Evolutionary conservation across 2,329 filamentous ascomycete genomes (phyloP), one percentile per base, ranked within the genome.

Genomic region (Talaromyces marneffei): DNA sequence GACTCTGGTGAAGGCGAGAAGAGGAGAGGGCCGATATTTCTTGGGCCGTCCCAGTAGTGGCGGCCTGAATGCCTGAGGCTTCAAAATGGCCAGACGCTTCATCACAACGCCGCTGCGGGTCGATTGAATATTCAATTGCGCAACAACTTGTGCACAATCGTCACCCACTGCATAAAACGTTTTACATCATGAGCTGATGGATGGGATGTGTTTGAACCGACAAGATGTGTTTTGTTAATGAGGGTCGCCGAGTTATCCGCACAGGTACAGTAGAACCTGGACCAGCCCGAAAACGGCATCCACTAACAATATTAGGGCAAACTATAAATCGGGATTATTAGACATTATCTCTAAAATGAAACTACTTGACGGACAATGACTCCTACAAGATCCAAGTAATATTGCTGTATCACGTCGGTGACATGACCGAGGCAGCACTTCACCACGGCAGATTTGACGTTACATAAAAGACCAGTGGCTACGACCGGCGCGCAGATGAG

Each of bases 401-500:
- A 33, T 56, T 7, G 52, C 50, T 4, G 52, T 40, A 3, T 25
- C 53, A 42, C 52, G 37, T 42, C 53, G 57, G 23, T 3, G 54
- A 46, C 7, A 62, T 62, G 60, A 33, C 52, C 6, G 60, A 62
- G 44, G 60, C 46, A 12, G 68, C 68, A 5, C 76, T 71, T 53
- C 63, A 73, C 14, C 75, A 78, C 52, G 74, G 72, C 12, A 76
- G 77, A 8, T 78, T 72, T 69, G 65, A 69, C 7, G 65, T 71
- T 1, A n/a, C n/a, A n/a, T n/a, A 66, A 67, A 33, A 66, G 72
- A 10, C 75, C 76, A 0, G 55, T 78, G 4, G 72, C 69, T 0
- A 64, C 66, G 5, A 75, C 72, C 0, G 75, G 75, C 1, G 75
- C 75, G 3, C 76, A 78, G 57, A 78, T 78, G 76, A 73, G 68